phyloP scores from a whole-genome alignment of 148 eudicot species.

The Polygonum aviculare region DNA sequence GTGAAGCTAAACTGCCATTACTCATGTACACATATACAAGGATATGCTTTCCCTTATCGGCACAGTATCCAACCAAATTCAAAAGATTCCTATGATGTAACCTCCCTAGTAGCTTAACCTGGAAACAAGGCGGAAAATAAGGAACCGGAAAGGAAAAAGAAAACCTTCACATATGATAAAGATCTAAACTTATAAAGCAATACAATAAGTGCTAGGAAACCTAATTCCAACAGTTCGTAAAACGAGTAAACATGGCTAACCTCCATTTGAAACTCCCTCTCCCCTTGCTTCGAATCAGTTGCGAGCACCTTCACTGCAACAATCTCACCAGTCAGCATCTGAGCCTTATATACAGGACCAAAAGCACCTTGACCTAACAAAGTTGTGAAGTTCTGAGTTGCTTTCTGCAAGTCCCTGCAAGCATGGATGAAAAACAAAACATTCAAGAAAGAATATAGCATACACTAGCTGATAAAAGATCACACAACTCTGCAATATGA shows the following conservation, averaged over 20 bases:
- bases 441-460: not conserved
- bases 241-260: slow-evolving; percentile 22
- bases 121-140: slow-evolving; percentile 15
- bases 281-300: slow-evolving; percentile 89
- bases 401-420: slow-evolving; percentile 85
- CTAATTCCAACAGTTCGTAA: not conserved
- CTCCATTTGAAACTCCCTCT: slow-evolving; percentile 87
- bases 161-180: not conserved
- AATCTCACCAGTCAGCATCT: slow-evolving; percentile 77
- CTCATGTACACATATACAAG: slow-evolving; percentile 89
- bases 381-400: slow-evolving; percentile 83
- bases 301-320: slow-evolving; percentile 97
- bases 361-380: slow-evolving; percentile 88
- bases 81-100: slow-evolving; percentile 93
- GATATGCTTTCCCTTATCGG: slow-evolving; percentile 84
- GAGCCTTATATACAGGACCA: slow-evolving; percentile 95
- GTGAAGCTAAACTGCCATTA: slow-evolving; percentile 85
- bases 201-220: not conserved
- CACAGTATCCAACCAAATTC: slow-evolving; percentile 95
- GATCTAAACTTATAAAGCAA: not conserved
- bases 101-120: slow-evolving; percentile 90
- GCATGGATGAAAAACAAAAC: slow-evolving; percentile 1
- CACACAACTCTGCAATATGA: not conserved
- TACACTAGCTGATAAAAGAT: too few species aligned
- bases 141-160: not conserved